These are phyloP conservation scores for Debaryomyces singareniensis DNA, from an alignment of 1,139 yeast genomes.

Conservation along the genomic window DNA sequence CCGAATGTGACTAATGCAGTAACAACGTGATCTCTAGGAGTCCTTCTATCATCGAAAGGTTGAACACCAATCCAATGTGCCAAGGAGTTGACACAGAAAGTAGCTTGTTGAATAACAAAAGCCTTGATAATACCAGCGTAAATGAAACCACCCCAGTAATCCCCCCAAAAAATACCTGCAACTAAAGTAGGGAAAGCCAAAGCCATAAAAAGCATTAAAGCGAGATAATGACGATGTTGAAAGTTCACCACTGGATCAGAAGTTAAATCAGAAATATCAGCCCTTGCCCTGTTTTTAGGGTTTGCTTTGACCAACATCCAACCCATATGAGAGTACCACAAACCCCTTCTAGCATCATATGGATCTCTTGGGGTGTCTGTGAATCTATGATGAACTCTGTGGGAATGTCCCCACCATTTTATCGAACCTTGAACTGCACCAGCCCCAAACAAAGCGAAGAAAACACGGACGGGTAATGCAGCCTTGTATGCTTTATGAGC, in stretches of 20 bases:
- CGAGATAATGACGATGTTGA: slow-evolving; percentile 88
- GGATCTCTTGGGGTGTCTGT: slow-evolving; percentile 97
- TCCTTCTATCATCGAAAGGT: slow-evolving; percentile 96
- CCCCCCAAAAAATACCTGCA: slow-evolving; percentile 82
- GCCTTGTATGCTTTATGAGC: slow-evolving; percentile 88
- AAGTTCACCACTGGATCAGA: slow-evolving; percentile 85
- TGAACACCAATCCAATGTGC: slow-evolving; percentile 99
- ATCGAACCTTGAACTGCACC: slow-evolving; percentile 96
- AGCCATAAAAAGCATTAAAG: slow-evolving; percentile 60
- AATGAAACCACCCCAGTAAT: slow-evolving; percentile 86
- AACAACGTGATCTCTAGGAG: slow-evolving; percentile 92
- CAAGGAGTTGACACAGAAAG: slow-evolving; percentile 96
- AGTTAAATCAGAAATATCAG: slow-evolving; percentile 88
- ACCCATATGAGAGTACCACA: slow-evolving; percentile 94
- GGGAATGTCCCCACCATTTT: slow-evolving; percentile 99
- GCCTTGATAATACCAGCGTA: slow-evolving; percentile 87
- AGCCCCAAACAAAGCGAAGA: slow-evolving; percentile 83
- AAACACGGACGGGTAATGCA: slow-evolving; percentile 58
- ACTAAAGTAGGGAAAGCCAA: slow-evolving; percentile 68
- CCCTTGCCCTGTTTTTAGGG: slow-evolving; percentile 93
- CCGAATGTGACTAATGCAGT: slow-evolving; percentile 96
- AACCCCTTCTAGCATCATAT: slow-evolving; percentile 92
- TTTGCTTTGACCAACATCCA: slow-evolving; percentile 95
- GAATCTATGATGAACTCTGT: slow-evolving; percentile 95
- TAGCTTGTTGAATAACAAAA: slow-evolving; percentile 88